A percentile compares a stretch with the other conserved stretches of the same genome.
These are phyloP conservation scores for Inonotus obliquus DNA, from an alignment of 1,284 basidiomycete genomes.

Conservation along the genomic window DNA sequence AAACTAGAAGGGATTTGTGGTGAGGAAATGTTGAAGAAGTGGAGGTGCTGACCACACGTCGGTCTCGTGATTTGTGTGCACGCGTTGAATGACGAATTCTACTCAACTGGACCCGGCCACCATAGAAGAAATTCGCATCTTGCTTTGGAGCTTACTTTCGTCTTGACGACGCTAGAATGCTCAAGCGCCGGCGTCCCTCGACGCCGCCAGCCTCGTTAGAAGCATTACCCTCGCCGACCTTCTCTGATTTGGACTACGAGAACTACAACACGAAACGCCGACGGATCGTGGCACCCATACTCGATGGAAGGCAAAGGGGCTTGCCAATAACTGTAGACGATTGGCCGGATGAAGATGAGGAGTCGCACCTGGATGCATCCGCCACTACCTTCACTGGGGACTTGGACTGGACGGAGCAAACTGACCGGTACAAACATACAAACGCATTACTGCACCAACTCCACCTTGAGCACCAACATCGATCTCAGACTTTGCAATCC, in stretches of 20 bases:
- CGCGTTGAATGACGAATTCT: background rate
- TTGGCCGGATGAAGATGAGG: constrained; percentile 27
- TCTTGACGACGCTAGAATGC: constrained; percentile 37
- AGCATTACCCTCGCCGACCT: constrained; percentile 26
- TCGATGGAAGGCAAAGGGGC: constrained; percentile 17
- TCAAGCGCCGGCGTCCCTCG: constrained; percentile 59
- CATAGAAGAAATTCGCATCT: background rate
- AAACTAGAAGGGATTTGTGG: background rate
- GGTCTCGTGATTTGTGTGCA: background rate
- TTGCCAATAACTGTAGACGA: constrained; percentile 31
- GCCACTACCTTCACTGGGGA: constrained; percentile 6
- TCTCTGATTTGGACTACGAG: constrained; percentile 1
- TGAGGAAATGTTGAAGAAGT: background rate
- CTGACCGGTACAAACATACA: constrained; percentile 45
- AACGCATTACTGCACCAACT: constrained; percentile 64
- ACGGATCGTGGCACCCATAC: constrained; percentile 27
- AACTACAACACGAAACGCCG: constrained; percentile 29
- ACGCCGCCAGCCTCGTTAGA: constrained; percentile 44
- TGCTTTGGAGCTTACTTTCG: background rate
- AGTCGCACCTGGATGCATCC: constrained; percentile 12
- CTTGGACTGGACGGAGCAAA: constrained; percentile 23
- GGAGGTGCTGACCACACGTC: background rate
- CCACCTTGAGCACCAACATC: constrained; percentile 60
- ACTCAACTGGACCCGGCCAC: background rate
- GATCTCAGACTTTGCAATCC: constrained; percentile 22